Evolutionary conservation across 495 filamentous ascomycete genomes (phyloP), one percentile per base, ranked within the genome.

Genomic region (Xylaria bambusicola): DNA sequence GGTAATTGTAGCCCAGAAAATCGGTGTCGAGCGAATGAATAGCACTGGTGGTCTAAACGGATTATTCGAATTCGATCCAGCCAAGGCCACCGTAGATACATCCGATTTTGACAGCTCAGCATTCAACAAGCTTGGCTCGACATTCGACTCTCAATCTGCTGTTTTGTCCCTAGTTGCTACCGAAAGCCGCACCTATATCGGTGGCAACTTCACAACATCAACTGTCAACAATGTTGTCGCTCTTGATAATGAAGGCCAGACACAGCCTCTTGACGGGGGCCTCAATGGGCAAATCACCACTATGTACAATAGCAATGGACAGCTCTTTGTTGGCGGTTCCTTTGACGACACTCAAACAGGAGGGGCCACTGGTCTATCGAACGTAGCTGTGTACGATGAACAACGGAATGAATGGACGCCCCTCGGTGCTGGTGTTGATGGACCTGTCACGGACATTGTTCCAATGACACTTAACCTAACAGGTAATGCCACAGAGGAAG

Each of bases 381-480:
- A 91, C 61, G 78, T 96, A 46, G 93, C 89, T 1, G 77, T 86
- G 15, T 99, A 89, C 72, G 85, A 91, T 63, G 85, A 80, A 7
- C 69, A 77, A 12, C 83, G 77, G 55, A 84, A 90, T 53, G 71
- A 77, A 13, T 99, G 93, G 94, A 76, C 75, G 23, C 68, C 94
- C 0, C 80, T 99, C 7, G 94, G 93, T 36, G 88, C 86, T 44
- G 94, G 94, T 42, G 87, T 98, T 56, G 88, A 94, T 68, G 94
- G 93, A 15, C 76, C 74, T 12, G 94, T 98, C 29, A 75, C 73
- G 35, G 78, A 79, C 12, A 82, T 98, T 47, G 87, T 95, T 48
- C 82, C 86, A 1, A 77, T 96, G 58, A 80, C 82, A n/a, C 74
- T 97, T 66, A 97, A 96, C 71, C 73, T 96, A 33, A 94, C 87